Evolutionary conservation across 768 basidiomycete genomes (phyloP), one percentile per base, ranked within the genome.

Genomic region (Hygrocybe coccinea): DNA sequence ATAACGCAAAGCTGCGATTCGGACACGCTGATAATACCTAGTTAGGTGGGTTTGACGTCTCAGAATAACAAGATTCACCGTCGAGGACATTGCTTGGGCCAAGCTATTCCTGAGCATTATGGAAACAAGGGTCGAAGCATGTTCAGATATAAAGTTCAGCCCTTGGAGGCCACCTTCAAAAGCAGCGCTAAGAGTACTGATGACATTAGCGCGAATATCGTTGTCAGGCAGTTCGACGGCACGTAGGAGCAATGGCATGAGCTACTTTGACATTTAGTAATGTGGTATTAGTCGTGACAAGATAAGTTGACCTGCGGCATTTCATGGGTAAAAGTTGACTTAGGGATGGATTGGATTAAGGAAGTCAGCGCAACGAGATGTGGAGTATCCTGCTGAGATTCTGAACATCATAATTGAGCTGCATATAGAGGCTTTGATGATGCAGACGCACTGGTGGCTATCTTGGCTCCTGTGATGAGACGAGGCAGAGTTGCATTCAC

Each of bases 191-290:
- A 98, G 77, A 8, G 86, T 87, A 52, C 89, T 83, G 54, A 97
- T 88, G 48, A 94, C 86, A 70, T 87, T 85, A 14, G 80, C 77
- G 21, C 91, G 85, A 57, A 95, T 83, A 24, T 81, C 77, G 8
- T 80, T 69, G 66, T 92, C 86, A 3, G 85, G 82, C 3, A 97
- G 72, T 39, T 89, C 84, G 15, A 98, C 80, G 3, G 91, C 88
- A 14, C 89, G 88, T 41, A 99, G 73, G 4, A 99, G 76, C 12
- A 97, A 77, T 1, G 97, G 94, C 60, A 97, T 81, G 11, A 98
- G 80, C 95, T 98, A 43, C 17, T 24, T 33, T 25, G 39, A 44
- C 15, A 33, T 15, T 34, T 38, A 34, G 38, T 19, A 33, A 46
- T 24, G 34, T 19, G 25, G 44, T 34, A 36, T 15, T 56, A 22